A percentile compares a stretch with the other conserved stretches of the same genome.
These are phyloP conservation scores for Liquidambar formosana DNA, from an alignment of 164 flowering plant genomes.

Conservation along the genomic window DNA sequence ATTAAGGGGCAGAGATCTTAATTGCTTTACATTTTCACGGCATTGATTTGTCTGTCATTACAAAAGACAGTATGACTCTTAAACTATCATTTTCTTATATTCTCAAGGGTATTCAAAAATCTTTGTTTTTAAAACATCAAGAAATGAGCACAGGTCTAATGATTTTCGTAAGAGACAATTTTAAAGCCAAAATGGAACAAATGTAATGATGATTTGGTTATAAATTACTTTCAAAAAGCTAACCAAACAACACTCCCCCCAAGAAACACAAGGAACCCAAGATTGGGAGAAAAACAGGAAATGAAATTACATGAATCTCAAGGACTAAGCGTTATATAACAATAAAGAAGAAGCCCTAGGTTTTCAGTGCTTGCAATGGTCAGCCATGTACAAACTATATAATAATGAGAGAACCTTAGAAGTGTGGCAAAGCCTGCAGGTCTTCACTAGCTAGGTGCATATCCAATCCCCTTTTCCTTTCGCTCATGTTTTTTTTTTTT, in stretches of 20 bases:
- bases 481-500: too few species aligned
- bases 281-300: neutral
- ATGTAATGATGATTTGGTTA: conserved; percentile 2
- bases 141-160: too few species aligned
- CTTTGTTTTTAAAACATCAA: too few species aligned
- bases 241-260: conserved; percentile 5
- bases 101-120: too few species aligned
- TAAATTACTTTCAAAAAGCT: neutral
- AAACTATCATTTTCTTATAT: too few species aligned
- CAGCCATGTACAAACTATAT: neutral
- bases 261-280: neutral
- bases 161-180: too few species aligned
- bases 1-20: too few species aligned
- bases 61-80: too few species aligned
- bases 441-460: conserved; percentile 11
- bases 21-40: too few species aligned
- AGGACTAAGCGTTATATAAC: neutral
- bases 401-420: conserved; percentile 7
- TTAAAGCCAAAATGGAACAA: too few species aligned
- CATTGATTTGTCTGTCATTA: too few species aligned
- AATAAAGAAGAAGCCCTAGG: conserved; percentile 13
- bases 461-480: neutral
- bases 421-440: conserved; percentile 16
- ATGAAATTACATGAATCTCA: conserved; percentile 2
- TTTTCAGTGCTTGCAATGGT: conserved; percentile 24